Evolutionary conservation across 768 basidiomycete genomes (phyloP).

Genomic region (Coprinopsis marcescibilis): DNA sequence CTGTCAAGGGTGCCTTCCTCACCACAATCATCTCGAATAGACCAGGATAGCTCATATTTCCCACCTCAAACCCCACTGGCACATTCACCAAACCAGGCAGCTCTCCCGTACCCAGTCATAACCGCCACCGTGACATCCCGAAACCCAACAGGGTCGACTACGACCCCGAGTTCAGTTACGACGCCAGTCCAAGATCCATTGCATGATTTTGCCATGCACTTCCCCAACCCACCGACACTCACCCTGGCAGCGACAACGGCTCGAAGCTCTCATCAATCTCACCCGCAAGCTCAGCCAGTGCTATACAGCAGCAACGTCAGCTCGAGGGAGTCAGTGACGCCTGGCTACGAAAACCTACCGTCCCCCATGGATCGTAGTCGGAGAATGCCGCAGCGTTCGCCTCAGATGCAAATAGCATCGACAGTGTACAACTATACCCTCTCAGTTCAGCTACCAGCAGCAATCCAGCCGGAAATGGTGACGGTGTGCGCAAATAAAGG

Average conservation of each 20-base stretch:
- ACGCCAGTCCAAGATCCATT: constrained; percentile 17
- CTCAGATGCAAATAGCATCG: constrained; percentile 40
- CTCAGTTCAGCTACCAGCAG: constrained; percentile 42
- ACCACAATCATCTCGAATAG: background rate
- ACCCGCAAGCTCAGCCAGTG: constrained; percentile 7
- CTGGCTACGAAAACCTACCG: constrained; percentile 10
- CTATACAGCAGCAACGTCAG: constrained; percentile 8
- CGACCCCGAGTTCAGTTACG: constrained; percentile 5
- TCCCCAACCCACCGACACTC: constrained; percentile 23
- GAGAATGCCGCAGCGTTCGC: constrained; percentile 25
- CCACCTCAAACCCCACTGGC: constrained; percentile 3
- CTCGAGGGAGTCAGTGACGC: constrained; percentile 10
- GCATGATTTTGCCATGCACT: constrained; percentile 22
- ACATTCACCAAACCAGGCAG: constrained; percentile 11
- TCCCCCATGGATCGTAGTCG: constrained; percentile 25
- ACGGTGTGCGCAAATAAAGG: constrained; percentile 57
- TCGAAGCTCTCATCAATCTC: constrained; percentile 12
- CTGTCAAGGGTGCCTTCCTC: constrained; percentile 1
- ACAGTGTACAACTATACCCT: constrained; percentile 36
- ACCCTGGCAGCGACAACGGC: constrained; percentile 15
- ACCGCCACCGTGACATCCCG: constrained; percentile 17
- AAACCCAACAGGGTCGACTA: constrained; percentile 5
- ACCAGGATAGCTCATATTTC: background rate
- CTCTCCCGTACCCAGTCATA: constrained; percentile 17
- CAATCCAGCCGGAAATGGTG: constrained; percentile 55